Conservation (phyloP, 2,329 filamentous ascomycete genomes). For the Pseudogymnoascus sp. region DNA sequence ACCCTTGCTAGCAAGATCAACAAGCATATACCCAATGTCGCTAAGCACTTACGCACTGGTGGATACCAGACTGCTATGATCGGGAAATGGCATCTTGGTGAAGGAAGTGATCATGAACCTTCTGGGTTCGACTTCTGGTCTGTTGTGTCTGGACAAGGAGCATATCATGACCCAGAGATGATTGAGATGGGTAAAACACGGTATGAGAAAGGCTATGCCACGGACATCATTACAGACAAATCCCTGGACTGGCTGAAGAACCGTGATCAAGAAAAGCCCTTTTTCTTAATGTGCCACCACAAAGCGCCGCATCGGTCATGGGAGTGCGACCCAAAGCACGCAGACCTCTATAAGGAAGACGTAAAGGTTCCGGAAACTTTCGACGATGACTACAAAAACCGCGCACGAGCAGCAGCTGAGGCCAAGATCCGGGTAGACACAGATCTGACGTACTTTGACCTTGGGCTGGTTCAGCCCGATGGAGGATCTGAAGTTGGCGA, state of each 20-base stretch:
- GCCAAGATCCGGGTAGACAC: slow-evolving; percentile 46
- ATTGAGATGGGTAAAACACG: slow-evolving; percentile 34
- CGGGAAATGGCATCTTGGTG: slow-evolving; percentile 48
- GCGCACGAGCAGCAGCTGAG: slow-evolving; percentile 40
- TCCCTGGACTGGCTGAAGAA: slow-evolving; percentile 36
- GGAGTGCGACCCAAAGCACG: slow-evolving; percentile 44
- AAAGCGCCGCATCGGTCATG: slow-evolving; percentile 47
- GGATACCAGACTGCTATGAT: slow-evolving; percentile 46
- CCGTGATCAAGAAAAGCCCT: slow-evolving; percentile 32
- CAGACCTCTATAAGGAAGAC: slow-evolving; percentile 39
- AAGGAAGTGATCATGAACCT: slow-evolving; percentile 39
- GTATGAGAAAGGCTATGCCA: slow-evolving; percentile 38
- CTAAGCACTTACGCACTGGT: slow-evolving; percentile 40
- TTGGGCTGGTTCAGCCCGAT: slow-evolving; percentile 44
- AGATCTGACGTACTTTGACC: slow-evolving; percentile 44
- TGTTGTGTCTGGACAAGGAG: slow-evolving; percentile 44
- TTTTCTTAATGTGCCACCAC: slow-evolving; percentile 51
- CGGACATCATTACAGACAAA: slow-evolving; percentile 46
- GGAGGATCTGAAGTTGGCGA: slow-evolving; percentile 37
- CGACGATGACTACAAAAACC: slow-evolving; percentile 46
- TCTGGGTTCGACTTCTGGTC: slow-evolving; percentile 46
- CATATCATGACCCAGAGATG: slow-evolving; percentile 44
- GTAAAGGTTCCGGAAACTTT: slow-evolving; percentile 44
- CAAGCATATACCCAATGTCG: slow-evolving; percentile 43
- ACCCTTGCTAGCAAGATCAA: slow-evolving; percentile 44